Evolutionary conservation across 1,284 basidiomycete genomes (phyloP).

Genomic region (Tetrapyrgos nigripes): DNA sequence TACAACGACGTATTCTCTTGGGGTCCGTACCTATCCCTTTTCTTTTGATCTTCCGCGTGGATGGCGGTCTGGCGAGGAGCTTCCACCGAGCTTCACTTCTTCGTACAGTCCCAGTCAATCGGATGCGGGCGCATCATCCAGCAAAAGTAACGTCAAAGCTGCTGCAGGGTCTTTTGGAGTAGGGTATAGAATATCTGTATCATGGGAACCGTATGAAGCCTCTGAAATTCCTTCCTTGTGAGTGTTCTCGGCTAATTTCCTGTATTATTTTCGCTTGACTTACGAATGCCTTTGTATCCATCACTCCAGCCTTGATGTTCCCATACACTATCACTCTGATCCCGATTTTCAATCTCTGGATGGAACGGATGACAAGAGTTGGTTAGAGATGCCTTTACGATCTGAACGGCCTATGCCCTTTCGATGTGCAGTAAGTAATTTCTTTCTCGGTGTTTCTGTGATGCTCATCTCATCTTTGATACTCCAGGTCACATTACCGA

Average conservation of each 20-base stretch:
- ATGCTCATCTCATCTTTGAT: slow-evolving; percentile 14
- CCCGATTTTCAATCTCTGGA: slow-evolving; percentile 65
- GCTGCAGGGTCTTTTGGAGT: slow-evolving; percentile 46
- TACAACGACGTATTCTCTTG: slow-evolving; percentile 20
- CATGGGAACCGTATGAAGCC: slow-evolving; percentile 64
- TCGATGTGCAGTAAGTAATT: slow-evolving; percentile 60
- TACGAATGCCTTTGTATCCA: slow-evolving; percentile 1
- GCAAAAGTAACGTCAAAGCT: slow-evolving; percentile 23
- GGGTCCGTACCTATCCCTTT: slow-evolving; percentile 56
- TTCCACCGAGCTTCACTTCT: slow-evolving; percentile 63
- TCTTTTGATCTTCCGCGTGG: slow-evolving; percentile 62
- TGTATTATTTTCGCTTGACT: not conserved
- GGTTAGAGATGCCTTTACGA: slow-evolving; percentile 71
- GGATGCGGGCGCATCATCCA: slow-evolving; percentile 27
- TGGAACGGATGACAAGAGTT: slow-evolving; percentile 47
- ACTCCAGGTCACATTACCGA: slow-evolving; percentile 65
- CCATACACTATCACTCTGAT: slow-evolving; percentile 65
- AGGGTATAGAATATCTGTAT: slow-evolving; percentile 58
- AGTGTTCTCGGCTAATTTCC: slow-evolving; percentile 30
- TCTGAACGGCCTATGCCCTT: slow-evolving; percentile 67
- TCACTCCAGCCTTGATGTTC: slow-evolving; percentile 60
- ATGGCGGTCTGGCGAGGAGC: slow-evolving; percentile 55
- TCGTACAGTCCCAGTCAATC: not conserved
- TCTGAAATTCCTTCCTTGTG: slow-evolving; percentile 54
- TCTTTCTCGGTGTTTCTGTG: slow-evolving; percentile 11